These are phyloP conservation scores for Cajanus cajan DNA, from an alignment of 306 rosid genomes.

Conservation along the genomic window DNA sequence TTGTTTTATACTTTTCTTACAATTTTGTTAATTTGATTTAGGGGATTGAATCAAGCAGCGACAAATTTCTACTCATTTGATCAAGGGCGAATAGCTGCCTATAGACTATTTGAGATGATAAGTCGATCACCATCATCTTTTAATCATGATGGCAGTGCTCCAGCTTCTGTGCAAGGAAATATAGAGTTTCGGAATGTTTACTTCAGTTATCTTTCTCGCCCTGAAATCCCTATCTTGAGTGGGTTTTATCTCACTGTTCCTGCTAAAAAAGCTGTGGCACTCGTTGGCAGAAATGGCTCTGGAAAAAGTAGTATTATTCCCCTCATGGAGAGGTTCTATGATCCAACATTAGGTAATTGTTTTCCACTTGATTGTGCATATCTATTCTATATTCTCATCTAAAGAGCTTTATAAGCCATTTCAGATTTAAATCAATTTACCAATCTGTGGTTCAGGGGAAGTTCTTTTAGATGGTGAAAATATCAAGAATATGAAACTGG, in stretches of 20 bases:
- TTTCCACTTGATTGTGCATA: slow-evolving; percentile 11
- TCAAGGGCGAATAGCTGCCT: slow-evolving; percentile 99
- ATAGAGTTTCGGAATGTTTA: slow-evolving; percentile 97
- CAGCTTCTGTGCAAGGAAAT: slow-evolving; percentile 79
- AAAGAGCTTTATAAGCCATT: background rate
- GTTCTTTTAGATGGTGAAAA: slow-evolving; percentile 99
- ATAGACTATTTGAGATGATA: slow-evolving; percentile 98
- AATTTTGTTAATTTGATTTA: slow-evolving; percentile 39
- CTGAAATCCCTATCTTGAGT: slow-evolving; percentile 98
- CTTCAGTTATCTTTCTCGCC: slow-evolving; percentile 98
- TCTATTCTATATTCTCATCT: slow-evolving; percentile 10
- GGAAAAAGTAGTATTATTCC: slow-evolving; percentile 99
- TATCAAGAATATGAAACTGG: slow-evolving; percentile 85
- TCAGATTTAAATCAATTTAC: slow-evolving; percentile 31
- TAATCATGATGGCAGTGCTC: slow-evolving; percentile 80
- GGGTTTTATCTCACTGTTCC: slow-evolving; percentile 98
- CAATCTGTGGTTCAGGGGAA: slow-evolving; percentile 81
- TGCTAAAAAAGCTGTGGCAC: slow-evolving; percentile 99
- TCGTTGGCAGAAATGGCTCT: slow-evolving; percentile 98
- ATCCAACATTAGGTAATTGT: slow-evolving; percentile 87
- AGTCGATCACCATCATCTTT: slow-evolving; percentile 87
- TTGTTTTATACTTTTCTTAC: slow-evolving; percentile 8
- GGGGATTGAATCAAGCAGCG: slow-evolving; percentile 99
- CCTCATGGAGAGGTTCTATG: slow-evolving; percentile 98
- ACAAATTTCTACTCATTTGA: slow-evolving; percentile 99